phyloP scores from a whole-genome alignment of 2,329 filamentous ascomycete species.

The Diaporthe velutina region DNA sequence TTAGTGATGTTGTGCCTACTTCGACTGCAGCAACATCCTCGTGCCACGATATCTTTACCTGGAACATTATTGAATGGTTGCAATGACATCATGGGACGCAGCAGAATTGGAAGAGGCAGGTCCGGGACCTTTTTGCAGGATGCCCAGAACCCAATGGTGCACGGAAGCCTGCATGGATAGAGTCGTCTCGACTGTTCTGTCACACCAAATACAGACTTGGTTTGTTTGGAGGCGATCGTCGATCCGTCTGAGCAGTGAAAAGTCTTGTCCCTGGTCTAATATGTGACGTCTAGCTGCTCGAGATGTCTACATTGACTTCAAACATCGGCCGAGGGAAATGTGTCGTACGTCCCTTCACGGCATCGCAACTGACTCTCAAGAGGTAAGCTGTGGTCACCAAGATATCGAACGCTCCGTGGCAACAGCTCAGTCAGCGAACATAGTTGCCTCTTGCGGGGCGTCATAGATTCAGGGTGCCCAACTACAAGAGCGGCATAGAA shows the following conservation, averaged over 20 bases:
- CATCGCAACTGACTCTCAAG: neutral
- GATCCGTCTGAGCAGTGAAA: neutral
- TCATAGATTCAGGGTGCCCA: too few relatives aligned
- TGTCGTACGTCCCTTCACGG: too few relatives aligned
- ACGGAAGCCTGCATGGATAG: constrained; percentile 8
- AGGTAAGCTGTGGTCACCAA: neutral
- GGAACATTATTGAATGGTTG: neutral
- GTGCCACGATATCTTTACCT: neutral
- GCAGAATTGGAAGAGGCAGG: neutral
- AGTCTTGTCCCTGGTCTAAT: neutral
- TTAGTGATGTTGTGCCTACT: neutral
- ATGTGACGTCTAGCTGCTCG: neutral
- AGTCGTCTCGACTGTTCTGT: neutral
- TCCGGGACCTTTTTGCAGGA: neutral
- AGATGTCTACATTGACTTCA: neutral
- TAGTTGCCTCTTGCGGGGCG: neutral
- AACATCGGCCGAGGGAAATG: too few relatives aligned
- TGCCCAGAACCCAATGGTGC: neutral
- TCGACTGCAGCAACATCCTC: neutral
- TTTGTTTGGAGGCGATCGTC: neutral
- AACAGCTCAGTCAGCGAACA: too few relatives aligned
- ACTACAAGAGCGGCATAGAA: neutral
- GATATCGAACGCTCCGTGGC: too few relatives aligned
- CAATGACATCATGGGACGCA: neutral
- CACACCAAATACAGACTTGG: neutral